Base-by-base conservation (phyloP, 2,329 filamentous ascomycete genomes). In the Apiospora kogelbergensis region DNA sequence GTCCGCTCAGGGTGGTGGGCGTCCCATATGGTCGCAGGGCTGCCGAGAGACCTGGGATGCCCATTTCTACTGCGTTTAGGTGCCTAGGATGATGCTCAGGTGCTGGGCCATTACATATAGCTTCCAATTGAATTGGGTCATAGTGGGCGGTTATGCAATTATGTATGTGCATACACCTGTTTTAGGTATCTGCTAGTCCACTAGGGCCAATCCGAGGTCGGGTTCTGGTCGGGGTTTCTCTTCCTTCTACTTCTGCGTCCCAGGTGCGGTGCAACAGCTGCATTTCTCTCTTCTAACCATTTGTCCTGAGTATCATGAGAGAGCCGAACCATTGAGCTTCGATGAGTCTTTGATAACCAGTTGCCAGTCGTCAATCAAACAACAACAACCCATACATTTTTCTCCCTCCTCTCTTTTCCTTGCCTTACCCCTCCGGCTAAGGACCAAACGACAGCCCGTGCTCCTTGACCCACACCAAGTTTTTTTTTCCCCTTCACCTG, bases 31-130 rank as follows among this genome's bases (percentile, higher is more conserved):
- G 85, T 70, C 84, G 80, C 57, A 92, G 78, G 66, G 85, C 83
- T 17, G 81, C 78, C 63, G 83, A 84, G 6, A 92, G 80, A 71
- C 85, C 84, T 48, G 84, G 85, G 63, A 92, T 89, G 0, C 90
- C 90, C 90, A 92, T 85, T 11, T 30, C 40, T n/a, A 64, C 48
- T 57, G 2, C 45, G n/a, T 48, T 11, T 48, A 20, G 7, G 53
- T n/a, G 53, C 9, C 30, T 60, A 13, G 13, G 10, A 60, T 15
- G 7, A 60, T n/a, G 53, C 53, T 22, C 13, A 10, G 53, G 53
- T 37, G 6, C 53, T 37, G 22, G 33, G 3, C 33, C 33, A 33
- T n/a, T n/a, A n/a, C n/a, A n/a, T n/a, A n/a, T 26, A n/a, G 48
- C 48, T 7, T 57, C 30, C 30, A 30, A 7, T 20, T 20, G 6